These are phyloP conservation scores for Spencermartinsiella ligniputridi DNA, from an alignment of 1,139 yeast genomes.

Conservation along the genomic window DNA sequence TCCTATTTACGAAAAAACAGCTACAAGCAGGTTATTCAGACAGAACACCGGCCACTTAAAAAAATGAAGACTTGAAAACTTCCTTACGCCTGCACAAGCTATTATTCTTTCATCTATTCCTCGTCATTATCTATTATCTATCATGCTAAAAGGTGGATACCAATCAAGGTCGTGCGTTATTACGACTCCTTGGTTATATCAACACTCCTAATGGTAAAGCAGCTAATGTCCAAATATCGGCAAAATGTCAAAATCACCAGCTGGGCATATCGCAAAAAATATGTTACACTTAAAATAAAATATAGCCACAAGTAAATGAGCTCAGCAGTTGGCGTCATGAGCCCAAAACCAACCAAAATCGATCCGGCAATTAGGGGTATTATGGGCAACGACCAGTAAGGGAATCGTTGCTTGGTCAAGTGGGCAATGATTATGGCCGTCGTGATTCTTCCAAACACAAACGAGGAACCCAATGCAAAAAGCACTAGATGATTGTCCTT, in stretches of 20 bases:
- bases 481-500: slow-evolving; percentile 48
- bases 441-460: slow-evolving; percentile 63
- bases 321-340: slow-evolving; percentile 27
- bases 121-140: neutral
- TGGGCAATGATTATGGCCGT: slow-evolving; percentile 58
- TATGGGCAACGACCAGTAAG: slow-evolving; percentile 39
- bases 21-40: slow-evolving; percentile 35
- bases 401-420: slow-evolving; percentile 64
- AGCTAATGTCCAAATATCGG: slow-evolving; percentile 35
- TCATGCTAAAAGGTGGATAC: too few species aligned
- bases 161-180: too few species aligned
- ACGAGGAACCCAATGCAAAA: slow-evolving; percentile 58
- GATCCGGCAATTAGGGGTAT: slow-evolving; percentile 36
- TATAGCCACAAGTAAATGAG: slow-evolving; percentile 32
- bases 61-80: neutral
- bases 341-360: slow-evolving; percentile 29
- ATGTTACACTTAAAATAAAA: slow-evolving; percentile 26
- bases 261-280: slow-evolving; percentile 34
- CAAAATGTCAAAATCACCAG: slow-evolving; percentile 36
- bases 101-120: slow-evolving; percentile 3
- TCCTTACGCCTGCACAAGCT: neutral
- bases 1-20: slow-evolving; percentile 70
- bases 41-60: neutral
- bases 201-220: slow-evolving; percentile 32
- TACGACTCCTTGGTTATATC: slow-evolving; percentile 2